Evolutionary conservation across 768 basidiomycete species (phyloP), one percentile per base, ranked within the genome.

Genomic region (Kondoa malvinella): DNA sequence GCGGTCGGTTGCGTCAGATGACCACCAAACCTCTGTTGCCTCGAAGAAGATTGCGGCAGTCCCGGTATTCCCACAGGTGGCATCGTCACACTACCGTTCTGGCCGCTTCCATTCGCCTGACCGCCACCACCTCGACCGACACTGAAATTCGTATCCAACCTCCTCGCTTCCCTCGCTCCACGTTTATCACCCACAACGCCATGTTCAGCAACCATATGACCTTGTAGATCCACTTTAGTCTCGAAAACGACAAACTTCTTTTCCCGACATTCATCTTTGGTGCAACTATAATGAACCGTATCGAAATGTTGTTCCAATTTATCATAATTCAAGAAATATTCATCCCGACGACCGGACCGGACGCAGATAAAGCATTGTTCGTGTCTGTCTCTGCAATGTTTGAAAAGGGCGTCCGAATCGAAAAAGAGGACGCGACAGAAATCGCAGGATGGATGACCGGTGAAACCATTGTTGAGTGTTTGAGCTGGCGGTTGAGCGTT

Each of bases 221-320:
- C 94, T 76, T 91, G 85, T 40, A 96, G 83, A 75, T 99, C 95
- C 14, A 99, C 79, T 16, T 83, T 81, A 2, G 86, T 86, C 56
- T 84, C 84, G 76, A 97, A 97, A 15, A 97, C 95, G 69, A 97
- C 88, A 71, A 99, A 99, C 78, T 95, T 96, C 73, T 84, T 86
- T 3, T 84, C 85, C 58, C 86, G 83, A 74, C 94, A 99, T 50
- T 80, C 75, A 0, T 84, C 70, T 67, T 89, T 85, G 1, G 78
- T 80, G 76, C 94, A 99, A 3, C 87, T 86, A 76, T 83, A 82
- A 76, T 99, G 94, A 1, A 80, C 84, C 31, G 79, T 80, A 71
- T 82, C 83, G 77, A 88, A 89, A 74, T 92, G 89, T 56, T 78
- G 78, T 76, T 90, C 88, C 86, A 88, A 92, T 70, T 89, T 83